phyloP scores from a whole-genome alignment of 2,329 filamentous ascomycete species.

The Cladosporium velox region DNA sequence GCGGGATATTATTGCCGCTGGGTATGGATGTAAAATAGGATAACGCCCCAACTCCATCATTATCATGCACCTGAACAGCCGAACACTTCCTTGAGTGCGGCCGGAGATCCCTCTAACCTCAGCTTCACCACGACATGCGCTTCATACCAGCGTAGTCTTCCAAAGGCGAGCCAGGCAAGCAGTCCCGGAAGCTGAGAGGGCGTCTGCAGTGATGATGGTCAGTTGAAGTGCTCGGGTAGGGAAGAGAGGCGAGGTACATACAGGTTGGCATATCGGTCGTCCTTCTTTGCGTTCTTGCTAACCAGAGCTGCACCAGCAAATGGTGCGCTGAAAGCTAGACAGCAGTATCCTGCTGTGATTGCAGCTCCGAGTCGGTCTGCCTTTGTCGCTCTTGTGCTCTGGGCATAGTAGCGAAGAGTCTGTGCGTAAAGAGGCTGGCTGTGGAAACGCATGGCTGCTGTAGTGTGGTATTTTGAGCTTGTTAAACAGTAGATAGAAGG shows the following conservation, averaged over 20 bases:
- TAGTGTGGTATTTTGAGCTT: neutral
- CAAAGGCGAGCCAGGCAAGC: slow-evolving; percentile 37
- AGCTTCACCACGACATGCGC: neutral
- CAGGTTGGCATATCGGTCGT: slow-evolving; percentile 37
- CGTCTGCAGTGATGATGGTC: slow-evolving; percentile 27
- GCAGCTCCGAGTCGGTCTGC: slow-evolving; percentile 33
- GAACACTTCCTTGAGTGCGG: neutral
- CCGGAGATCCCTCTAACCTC: neutral
- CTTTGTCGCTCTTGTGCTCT: slow-evolving; percentile 26
- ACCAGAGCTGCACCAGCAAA: slow-evolving; percentile 39
- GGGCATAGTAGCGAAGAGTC: slow-evolving; percentile 33
- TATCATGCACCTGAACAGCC: slow-evolving; percentile 6
- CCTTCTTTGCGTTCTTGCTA: slow-evolving; percentile 35
- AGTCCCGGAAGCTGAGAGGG: slow-evolving; percentile 40
- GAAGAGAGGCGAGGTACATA: slow-evolving; percentile 24
- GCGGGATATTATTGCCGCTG: slow-evolving; percentile 7
- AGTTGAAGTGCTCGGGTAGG: slow-evolving; percentile 9
- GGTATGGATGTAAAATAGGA: slow-evolving; percentile 15
- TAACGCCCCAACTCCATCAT: slow-evolving; percentile 17
- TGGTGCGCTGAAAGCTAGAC: slow-evolving; percentile 36
- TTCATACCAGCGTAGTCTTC: slow-evolving; percentile 37
- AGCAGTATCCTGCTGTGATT: slow-evolving; percentile 37
- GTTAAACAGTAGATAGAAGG: neutral
- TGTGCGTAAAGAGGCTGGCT: slow-evolving; percentile 28
- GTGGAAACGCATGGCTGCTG: slow-evolving; percentile 58